These are phyloP conservation scores for Solanum sitiens DNA, from an alignment of 257 asterid species.

Conservation along the genomic window DNA sequence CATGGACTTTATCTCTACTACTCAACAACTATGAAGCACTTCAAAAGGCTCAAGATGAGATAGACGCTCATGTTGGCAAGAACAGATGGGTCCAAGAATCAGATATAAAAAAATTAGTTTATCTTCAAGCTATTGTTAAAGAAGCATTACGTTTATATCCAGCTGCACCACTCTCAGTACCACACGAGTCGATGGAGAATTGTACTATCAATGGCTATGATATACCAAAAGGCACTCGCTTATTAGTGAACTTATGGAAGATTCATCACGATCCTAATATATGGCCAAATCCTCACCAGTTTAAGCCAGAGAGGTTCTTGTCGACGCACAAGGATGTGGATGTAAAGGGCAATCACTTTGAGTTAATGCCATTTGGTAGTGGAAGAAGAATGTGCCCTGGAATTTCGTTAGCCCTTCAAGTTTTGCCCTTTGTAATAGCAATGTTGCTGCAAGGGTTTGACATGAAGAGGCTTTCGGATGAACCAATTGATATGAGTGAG, in stretches of 20 bases:
- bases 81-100: slow-evolving; percentile 21
- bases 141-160: slow-evolving; percentile 42
- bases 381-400: slow-evolving; percentile 48
- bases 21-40: slow-evolving; percentile 23
- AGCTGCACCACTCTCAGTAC: slow-evolving; percentile 10
- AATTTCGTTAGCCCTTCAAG: slow-evolving; percentile 10
- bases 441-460: slow-evolving; percentile 31
- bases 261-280: slow-evolving; percentile 30
- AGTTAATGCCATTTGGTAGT: slow-evolving; percentile 41
- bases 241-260: slow-evolving; percentile 34
- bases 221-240: slow-evolving; percentile 27
- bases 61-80: slow-evolving; percentile 31
- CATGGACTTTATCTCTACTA: slow-evolving; percentile 30
- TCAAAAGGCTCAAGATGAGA: slow-evolving; percentile 25
- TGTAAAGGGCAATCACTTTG: slow-evolving; percentile 26
- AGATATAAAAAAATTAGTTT: slow-evolving; percentile 25
- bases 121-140: slow-evolving; percentile 41
- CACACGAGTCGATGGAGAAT: slow-evolving; percentile 17
- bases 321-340: slow-evolving; percentile 18
- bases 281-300: slow-evolving; percentile 42
- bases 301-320: slow-evolving; percentile 42
- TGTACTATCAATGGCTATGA: slow-evolving; percentile 31
- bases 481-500: slow-evolving; percentile 39
- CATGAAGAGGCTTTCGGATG: background rate
- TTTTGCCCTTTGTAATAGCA: slow-evolving; percentile 16